Conservation (phyloP, 2,329 filamentous ascomycete species). For the Phaeosphaeriaceae sp. region DNA sequence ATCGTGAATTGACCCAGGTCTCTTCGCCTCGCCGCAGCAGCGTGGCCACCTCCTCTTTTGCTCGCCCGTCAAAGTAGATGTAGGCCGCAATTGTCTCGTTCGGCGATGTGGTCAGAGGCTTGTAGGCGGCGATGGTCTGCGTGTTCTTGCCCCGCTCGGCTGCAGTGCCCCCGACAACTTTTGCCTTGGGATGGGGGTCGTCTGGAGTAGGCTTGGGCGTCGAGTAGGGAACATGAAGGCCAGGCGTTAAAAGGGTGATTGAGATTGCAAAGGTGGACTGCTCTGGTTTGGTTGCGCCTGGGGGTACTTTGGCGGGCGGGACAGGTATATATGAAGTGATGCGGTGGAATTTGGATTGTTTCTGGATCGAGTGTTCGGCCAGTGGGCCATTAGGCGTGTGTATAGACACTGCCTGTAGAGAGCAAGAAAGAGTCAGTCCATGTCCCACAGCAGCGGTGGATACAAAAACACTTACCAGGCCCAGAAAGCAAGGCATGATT, state of each 20-base stretch:
- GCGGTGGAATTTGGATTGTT: constrained; percentile 85
- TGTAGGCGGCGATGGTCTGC: constrained; percentile 77
- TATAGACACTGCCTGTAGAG: constrained; percentile 93
- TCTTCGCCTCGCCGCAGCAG: constrained; percentile 90
- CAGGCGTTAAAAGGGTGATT: constrained; percentile 90
- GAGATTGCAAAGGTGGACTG: constrained; percentile 97
- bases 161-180: constrained; percentile 72
- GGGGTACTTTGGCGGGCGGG: constrained; percentile 78
- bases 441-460: constrained; percentile 1
- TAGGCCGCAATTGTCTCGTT: constrained; percentile 99
- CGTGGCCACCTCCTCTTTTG: constrained; percentile 96
- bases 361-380: constrained; percentile 92
- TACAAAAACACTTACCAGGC: constrained; percentile 61
- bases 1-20: constrained; percentile 98
- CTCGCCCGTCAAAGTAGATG: constrained; percentile 96
- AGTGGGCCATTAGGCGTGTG: constrained; percentile 82
- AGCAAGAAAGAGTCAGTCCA: constrained; percentile 65
- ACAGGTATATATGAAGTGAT: constrained; percentile 98
- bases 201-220: constrained; percentile 78
- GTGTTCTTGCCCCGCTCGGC: constrained; percentile 59
- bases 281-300: constrained; percentile 75
- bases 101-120: constrained; percentile 87
- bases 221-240: constrained; percentile 89
- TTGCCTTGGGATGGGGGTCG: constrained; percentile 80
- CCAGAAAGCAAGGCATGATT: constrained; percentile 94